Conservation (phyloP, 495 filamentous ascomycete species). For the Neurospora sp. region DNA sequence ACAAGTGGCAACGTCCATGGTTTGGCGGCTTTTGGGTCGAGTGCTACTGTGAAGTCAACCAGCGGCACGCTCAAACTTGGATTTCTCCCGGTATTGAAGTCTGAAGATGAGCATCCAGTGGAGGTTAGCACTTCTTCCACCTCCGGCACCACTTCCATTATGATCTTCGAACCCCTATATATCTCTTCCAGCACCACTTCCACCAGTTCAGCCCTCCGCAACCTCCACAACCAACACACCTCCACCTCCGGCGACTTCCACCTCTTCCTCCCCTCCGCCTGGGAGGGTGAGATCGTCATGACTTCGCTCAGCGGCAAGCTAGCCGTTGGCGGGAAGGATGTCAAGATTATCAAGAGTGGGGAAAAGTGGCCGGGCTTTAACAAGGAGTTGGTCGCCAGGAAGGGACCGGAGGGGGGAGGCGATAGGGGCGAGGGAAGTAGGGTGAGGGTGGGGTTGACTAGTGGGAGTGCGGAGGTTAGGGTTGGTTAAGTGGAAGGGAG, state of each 20-base stretch:
- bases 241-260: conserved; percentile 25
- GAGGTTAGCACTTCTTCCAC: conserved; percentile 22
- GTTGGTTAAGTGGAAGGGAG: conserved; percentile 16
- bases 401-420: conserved; percentile 19
- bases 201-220: no score
- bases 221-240: conserved; percentile 19
- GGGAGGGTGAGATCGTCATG: conserved; percentile 30
- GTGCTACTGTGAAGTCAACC: no score
- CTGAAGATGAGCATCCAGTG: neutral
- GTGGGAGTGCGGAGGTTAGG: conserved; percentile 21
- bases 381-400: conserved; percentile 23
- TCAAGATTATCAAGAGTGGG: conserved; percentile 19
- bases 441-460: conserved; percentile 12
- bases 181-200: no score
- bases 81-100: conserved; percentile 28
- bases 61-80: conserved; percentile 19
- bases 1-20: conserved; percentile 24
- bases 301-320: conserved; percentile 21
- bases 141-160: conserved; percentile 22
- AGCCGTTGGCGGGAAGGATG: conserved; percentile 20
- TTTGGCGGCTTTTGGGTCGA: conserved; percentile 20
- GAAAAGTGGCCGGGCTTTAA: conserved; percentile 21
- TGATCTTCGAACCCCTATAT: conserved; percentile 26
- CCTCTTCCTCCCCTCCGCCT: conserved; percentile 26
- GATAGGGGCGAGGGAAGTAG: conserved; percentile 19